These are phyloP conservation scores for Neurospora sp. DNA, from an alignment of 2,329 filamentous ascomycete species.

Conservation along the genomic window DNA sequence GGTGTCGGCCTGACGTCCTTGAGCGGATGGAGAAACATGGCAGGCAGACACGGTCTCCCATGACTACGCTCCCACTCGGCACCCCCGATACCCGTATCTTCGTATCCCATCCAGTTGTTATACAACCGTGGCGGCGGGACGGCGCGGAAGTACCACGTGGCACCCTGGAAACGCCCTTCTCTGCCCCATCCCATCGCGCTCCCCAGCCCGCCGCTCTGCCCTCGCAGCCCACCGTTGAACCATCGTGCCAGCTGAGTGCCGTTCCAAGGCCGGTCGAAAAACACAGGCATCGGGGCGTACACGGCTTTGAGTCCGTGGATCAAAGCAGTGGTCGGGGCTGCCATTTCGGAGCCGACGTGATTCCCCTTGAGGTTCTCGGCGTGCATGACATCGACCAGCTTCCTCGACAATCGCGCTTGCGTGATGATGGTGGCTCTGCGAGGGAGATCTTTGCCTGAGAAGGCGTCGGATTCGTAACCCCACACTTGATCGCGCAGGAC, in stretches of 20 bases:
- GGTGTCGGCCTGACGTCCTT: slow-evolving; percentile 46
- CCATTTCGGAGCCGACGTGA: slow-evolving; percentile 75
- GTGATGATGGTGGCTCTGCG: slow-evolving; percentile 71
- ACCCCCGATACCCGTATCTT: slow-evolving; percentile 45
- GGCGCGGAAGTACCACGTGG: slow-evolving; percentile 52
- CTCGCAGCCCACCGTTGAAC: slow-evolving; percentile 50
- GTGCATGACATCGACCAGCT: slow-evolving; percentile 66
- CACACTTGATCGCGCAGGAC: slow-evolving; percentile 58
- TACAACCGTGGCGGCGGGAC: slow-evolving; percentile 47
- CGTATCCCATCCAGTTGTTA: slow-evolving; percentile 54
- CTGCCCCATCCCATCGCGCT: slow-evolving; percentile 51
- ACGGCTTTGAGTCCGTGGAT: slow-evolving; percentile 73
- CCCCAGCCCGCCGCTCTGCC: slow-evolving; percentile 42
- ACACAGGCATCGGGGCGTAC: slow-evolving; percentile 69
- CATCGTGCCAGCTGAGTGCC: slow-evolving; percentile 42
- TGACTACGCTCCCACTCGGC: slow-evolving; percentile 43
- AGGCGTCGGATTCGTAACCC: slow-evolving; percentile 47
- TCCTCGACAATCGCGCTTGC: slow-evolving; percentile 62
- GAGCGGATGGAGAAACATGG: slow-evolving; percentile 49
- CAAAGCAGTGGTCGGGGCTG: slow-evolving; percentile 60
- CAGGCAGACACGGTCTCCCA: slow-evolving; percentile 47
- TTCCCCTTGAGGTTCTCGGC: slow-evolving; percentile 63
- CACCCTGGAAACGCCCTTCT: slow-evolving; percentile 46
- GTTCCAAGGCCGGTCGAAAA: slow-evolving; percentile 65
- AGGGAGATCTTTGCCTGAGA: slow-evolving; percentile 47